Conservation (phyloP, 2,329 filamentous ascomycete species). For the Boeremia lycopersici region DNA sequence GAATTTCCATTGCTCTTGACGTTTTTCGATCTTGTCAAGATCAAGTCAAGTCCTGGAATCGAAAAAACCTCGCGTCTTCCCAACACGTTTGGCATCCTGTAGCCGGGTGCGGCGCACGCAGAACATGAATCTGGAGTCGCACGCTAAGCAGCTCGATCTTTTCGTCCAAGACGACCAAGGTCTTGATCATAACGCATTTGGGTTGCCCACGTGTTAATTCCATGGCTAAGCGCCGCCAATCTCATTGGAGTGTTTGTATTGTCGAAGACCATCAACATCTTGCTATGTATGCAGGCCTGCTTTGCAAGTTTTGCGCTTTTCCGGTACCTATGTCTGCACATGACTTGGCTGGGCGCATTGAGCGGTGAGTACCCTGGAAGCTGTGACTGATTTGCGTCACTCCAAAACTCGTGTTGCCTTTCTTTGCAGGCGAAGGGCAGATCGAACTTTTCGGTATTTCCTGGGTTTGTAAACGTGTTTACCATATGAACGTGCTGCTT, state of each 20-base stretch:
- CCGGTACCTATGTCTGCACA: slow-evolving; percentile 5
- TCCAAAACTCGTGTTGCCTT: background rate
- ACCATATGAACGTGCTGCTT: background rate
- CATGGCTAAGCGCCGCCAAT: background rate
- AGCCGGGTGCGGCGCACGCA: background rate
- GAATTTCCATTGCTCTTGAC: slow-evolving; percentile 7
- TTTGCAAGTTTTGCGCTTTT: background rate
- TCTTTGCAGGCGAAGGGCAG: background rate
- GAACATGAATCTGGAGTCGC: slow-evolving; percentile 2
- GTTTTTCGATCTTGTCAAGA: slow-evolving; percentile 5
- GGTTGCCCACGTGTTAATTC: background rate
- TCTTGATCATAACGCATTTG: background rate
- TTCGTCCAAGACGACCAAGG: background rate
- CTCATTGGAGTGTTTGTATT: background rate
- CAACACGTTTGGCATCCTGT: slow-evolving; percentile 1
- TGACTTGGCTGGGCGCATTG: background rate
- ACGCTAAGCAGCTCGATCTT: slow-evolving; percentile 1
- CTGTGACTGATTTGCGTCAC: background rate
- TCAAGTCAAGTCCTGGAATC: slow-evolving; percentile 10
- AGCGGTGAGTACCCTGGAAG: slow-evolving; percentile 1
- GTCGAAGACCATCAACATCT: background rate
- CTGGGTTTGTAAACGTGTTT: background rate
- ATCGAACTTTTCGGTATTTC: background rate
- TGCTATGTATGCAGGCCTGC: background rate
- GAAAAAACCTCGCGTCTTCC: background rate